Evolutionary conservation across 2,329 filamentous ascomycete genomes (phyloP).

Genomic region (Colletotrichum sidae): DNA sequence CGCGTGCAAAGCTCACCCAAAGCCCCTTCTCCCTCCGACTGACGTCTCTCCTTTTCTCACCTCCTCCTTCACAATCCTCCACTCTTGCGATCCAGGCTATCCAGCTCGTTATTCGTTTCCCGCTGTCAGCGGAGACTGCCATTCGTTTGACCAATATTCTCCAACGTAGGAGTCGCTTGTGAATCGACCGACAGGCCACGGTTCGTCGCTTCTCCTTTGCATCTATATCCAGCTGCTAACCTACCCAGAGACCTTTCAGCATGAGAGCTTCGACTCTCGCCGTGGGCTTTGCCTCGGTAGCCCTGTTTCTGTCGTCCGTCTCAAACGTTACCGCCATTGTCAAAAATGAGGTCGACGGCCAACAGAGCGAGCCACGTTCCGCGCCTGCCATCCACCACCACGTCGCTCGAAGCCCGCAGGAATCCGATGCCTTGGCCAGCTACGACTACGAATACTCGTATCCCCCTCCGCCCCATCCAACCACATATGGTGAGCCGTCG

Average conservation of each 20-base stretch:
- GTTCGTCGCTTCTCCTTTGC: neutral
- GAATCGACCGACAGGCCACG: neutral
- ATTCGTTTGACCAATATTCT: conserved; percentile 7
- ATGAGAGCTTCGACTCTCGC: conserved; percentile 52
- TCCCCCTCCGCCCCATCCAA: conserved; percentile 12
- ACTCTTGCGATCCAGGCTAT: neutral
- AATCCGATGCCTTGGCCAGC: conserved; percentile 11
- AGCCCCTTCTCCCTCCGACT: neutral
- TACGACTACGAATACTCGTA: conserved; percentile 35
- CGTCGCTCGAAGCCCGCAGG: conserved; percentile 2
- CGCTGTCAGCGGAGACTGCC: neutral
- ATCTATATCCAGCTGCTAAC: neutral
- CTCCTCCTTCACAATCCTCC: neutral
- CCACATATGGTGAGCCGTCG: conserved; percentile 27
- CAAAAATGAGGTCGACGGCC: neutral
- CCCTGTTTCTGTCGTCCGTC: conserved; percentile 43
- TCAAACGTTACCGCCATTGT: conserved; percentile 24
- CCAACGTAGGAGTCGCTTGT: neutral
- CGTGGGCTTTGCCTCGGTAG: conserved; percentile 48
- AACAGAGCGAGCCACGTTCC: neutral
- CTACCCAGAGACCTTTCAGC: neutral
- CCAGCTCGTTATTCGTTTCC: conserved; percentile 8
- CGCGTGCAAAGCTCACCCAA: neutral
- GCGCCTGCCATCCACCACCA: neutral
- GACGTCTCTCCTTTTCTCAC: neutral